Conservation (phyloP, 495 filamentous ascomycete species). For the Hypoxylon intermedium region DNA sequence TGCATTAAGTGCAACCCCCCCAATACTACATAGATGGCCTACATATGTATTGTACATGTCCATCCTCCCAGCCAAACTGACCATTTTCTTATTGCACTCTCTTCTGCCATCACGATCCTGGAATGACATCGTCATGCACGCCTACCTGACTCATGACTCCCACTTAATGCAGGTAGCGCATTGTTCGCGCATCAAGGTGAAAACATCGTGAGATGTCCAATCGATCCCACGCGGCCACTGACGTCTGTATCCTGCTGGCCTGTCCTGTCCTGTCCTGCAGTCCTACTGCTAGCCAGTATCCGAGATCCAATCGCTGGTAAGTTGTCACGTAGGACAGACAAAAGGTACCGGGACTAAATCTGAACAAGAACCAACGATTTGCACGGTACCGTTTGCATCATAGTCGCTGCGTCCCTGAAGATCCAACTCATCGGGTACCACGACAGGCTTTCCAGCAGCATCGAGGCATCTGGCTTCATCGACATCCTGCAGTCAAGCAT, state of each 20-base stretch:
- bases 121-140: constrained; percentile 20
- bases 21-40: too few relatives aligned
- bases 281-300: constrained; percentile 24
- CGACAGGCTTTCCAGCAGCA: constrained; percentile 37
- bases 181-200: constrained; percentile 7
- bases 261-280: too few relatives aligned
- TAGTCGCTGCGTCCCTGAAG: constrained; percentile 31
- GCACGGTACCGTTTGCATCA: constrained; percentile 41
- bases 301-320: constrained; percentile 40
- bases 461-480: constrained; percentile 29
- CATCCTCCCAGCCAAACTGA: too few relatives aligned
- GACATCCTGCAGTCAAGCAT: constrained; percentile 16
- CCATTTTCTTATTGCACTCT: background rate
- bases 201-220: constrained; percentile 20
- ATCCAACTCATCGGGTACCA: constrained; percentile 42
- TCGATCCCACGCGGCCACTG: constrained; percentile 24
- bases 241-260: constrained; percentile 27
- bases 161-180: constrained; percentile 15
- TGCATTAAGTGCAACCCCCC: background rate
- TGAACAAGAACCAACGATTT: constrained; percentile 32
- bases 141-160: constrained; percentile 21
- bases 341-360: constrained; percentile 19
- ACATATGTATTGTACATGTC: too few relatives aligned
- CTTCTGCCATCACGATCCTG: constrained; percentile 3
- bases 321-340: constrained; percentile 44